Conservation (phyloP, 805 yeast species). For the Osmozyma mogii region DNA sequence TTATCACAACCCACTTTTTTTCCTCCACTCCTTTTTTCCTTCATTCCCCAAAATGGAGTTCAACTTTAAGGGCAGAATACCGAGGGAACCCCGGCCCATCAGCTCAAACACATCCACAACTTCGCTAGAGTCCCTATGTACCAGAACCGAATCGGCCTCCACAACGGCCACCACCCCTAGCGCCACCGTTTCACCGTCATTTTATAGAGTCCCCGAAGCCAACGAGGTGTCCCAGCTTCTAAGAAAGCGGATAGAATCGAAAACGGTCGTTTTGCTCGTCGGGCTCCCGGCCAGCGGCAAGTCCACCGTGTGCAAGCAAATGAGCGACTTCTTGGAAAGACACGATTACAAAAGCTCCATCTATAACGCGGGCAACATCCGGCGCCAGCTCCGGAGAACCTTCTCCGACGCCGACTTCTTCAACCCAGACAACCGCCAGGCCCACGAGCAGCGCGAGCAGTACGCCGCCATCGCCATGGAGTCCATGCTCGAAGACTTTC, state of each 20-base stretch:
- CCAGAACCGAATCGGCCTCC: conserved; percentile 5
- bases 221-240: conserved; percentile 8
- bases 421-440: conserved; percentile 26
- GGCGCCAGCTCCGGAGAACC: conserved; percentile 25
- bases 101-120: conserved; percentile 14
- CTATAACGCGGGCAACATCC: conserved; percentile 46
- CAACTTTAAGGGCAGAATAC: not conserved
- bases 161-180: conserved; percentile 10
- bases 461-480: conserved; percentile 29
- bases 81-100: conserved; percentile 3
- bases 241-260: conserved; percentile 9
- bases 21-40: not conserved
- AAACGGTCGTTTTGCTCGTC: conserved; percentile 24
- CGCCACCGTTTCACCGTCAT: too few species aligned
- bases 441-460: conserved; percentile 24
- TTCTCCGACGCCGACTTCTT: conserved; percentile 30
- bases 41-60: not conserved
- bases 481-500: conserved; percentile 24
- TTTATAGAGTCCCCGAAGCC: not conserved
- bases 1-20: not conserved
- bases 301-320: conserved; percentile 29
- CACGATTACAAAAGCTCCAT: conserved; percentile 8
- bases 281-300: conserved; percentile 39
- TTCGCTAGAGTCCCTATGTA: conserved; percentile 25
- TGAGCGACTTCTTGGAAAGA: conserved; percentile 2